phyloP scores from a whole-genome alignment of 1,139 yeast species.

The Blastobotrys malaysiensis region DNA sequence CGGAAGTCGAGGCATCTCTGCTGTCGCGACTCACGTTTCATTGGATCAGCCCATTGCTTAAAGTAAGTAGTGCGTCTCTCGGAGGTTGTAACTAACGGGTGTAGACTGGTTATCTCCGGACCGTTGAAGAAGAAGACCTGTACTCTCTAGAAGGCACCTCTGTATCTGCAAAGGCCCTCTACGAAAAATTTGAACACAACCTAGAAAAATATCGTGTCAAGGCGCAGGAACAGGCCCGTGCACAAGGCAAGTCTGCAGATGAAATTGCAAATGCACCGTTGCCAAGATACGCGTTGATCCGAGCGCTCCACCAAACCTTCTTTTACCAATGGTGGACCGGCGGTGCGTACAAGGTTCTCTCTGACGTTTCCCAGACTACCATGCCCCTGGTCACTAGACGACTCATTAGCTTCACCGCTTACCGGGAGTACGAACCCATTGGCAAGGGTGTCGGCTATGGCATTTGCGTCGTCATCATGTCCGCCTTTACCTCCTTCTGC shows the following conservation, averaged over 20 bases:
- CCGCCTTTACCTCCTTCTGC: conserved; percentile 45
- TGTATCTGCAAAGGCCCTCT: conserved; percentile 43
- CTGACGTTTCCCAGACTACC: conserved; percentile 49
- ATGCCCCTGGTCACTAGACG: conserved; percentile 47
- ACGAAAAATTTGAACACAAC: conserved; percentile 37
- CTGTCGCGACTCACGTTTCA: conserved; percentile 38
- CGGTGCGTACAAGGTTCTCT: conserved; percentile 39
- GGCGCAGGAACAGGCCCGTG: conserved; percentile 28
- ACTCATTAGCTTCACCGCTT: conserved; percentile 44
- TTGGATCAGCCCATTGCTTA: conserved; percentile 58
- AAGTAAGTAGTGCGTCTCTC: conserved; percentile 29
- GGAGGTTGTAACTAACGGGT: conserved; percentile 5
- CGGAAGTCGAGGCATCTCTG: conserved; percentile 24
- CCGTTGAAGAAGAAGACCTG: conserved; percentile 59
- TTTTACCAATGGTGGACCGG: conserved; percentile 45
- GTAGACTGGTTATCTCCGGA: conserved; percentile 56
- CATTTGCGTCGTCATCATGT: conserved; percentile 46
- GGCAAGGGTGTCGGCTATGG: conserved; percentile 60
- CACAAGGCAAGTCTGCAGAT: conserved; percentile 21
- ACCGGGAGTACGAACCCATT: conserved; percentile 14
- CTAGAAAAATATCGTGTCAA: conserved; percentile 38
- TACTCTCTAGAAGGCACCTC: conserved; percentile 49
- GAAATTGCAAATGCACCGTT: conserved; percentile 27
- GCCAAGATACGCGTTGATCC: conserved; percentile 40
- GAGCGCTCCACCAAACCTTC: conserved; percentile 54